Evolutionary conservation across 352 stramenopile genomes (phyloP), one percentile per base, ranked within the genome.

Genomic region (Peronosclerospora sorghi): DNA sequence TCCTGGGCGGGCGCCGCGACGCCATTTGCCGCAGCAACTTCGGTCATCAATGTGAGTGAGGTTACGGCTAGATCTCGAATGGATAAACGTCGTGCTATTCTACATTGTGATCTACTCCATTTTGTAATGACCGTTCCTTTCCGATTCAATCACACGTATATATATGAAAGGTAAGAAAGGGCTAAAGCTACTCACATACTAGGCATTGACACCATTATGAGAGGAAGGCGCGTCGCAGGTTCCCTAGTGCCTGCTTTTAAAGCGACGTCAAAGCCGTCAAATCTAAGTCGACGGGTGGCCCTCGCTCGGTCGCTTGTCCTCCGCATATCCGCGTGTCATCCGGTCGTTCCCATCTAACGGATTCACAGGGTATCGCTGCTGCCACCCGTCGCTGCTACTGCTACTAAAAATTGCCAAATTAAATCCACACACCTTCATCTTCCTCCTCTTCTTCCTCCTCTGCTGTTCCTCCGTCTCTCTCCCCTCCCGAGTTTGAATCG

Each of bases 391-490:
- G 9, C 37, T 32, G 19, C 18, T 14, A 40, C 39, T 55, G 45
- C 51, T 59, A 51, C 43, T 46, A 54, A 28, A 34, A n/a, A 32
- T 46, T 23, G 39, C 7, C 26, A 35, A 35, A 53, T 76, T 84
- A 92, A 56, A 92, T 92, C 79, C 79, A 92, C 49, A 92, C 76
- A 54, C 79, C 76, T 56, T 86, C 76, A 51, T 80, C 73, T 41
- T 73, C 65, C 9, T 65, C 75, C 35, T 85, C 73, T 44, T 70
- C 71, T 14, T 69, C 71, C 38, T 72, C 64, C n/a, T 64, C 67
- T 76, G 52, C 15, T 66, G 69, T 62, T 8, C 60, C 75, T 36
- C 83, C 73, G 38, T 70, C 68, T 14, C 68, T 69, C 36, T 70
- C 64, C 13, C 62, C 67, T 8, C 63, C 65, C 38, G 70, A 84